Conservation (phyloP, 2,329 filamentous ascomycete species). For the Trichocomaceae sp. region DNA sequence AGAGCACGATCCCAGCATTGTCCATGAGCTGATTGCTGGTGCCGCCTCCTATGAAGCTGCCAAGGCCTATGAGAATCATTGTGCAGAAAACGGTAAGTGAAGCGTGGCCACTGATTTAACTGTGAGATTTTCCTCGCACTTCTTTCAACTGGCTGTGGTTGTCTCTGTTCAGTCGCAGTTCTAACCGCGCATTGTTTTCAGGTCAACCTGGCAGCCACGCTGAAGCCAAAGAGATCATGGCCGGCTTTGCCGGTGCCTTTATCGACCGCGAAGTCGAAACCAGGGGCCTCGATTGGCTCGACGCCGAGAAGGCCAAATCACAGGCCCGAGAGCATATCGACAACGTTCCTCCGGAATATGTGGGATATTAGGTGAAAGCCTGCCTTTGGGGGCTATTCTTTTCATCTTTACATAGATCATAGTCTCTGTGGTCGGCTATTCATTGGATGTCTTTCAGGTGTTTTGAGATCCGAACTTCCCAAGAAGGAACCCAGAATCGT, state of each 20-base stretch:
- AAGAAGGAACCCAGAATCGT: no score
- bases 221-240: slow-evolving; percentile 71
- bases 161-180: not conserved
- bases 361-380: not conserved
- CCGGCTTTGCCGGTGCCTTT: slow-evolving; percentile 68
- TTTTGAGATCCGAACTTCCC: not conserved
- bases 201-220: slow-evolving; percentile 63
- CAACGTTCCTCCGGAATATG: not conserved
- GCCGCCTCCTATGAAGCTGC: slow-evolving; percentile 73
- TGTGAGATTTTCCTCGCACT: not conserved
- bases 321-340: slow-evolving; percentile 47
- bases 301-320: slow-evolving; percentile 54
- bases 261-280: slow-evolving; percentile 68
- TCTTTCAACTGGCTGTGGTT: not conserved
- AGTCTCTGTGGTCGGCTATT: not conserved
- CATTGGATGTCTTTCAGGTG: not conserved
- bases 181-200: slow-evolving; percentile 23
- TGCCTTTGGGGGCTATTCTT: not conserved
- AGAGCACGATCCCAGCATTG: slow-evolving; percentile 55
- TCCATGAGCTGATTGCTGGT: slow-evolving; percentile 69
- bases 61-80: slow-evolving; percentile 70
- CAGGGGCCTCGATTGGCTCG: slow-evolving; percentile 55
- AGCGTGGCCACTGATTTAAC: not conserved
- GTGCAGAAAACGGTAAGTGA: slow-evolving; percentile 56
- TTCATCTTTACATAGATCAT: not conserved